Base-by-base conservation (phyloP, 1,139 yeast genomes). In the Petasospora fabianii region DNA sequence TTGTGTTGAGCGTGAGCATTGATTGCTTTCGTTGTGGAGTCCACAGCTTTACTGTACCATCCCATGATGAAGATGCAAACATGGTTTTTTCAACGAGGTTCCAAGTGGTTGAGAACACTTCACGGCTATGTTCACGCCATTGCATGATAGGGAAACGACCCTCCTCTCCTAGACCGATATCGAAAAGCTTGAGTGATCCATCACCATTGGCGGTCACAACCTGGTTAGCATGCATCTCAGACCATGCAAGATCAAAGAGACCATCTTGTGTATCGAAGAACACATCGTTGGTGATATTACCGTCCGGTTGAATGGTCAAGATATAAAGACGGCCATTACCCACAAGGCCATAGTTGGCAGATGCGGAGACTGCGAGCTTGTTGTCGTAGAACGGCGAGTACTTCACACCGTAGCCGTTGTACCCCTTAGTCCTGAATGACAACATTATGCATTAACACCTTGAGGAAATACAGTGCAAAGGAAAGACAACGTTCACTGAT, bases 261-360 rank as follows among this genome's bases (percentile, higher is more conserved):
- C 97, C 96, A 61, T 92, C 98, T 60, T 90, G 97, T 1, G 97
- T 90, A 46, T 88, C 90, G 69, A 87, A 90, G 13, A 72, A 64
- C 5, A 73, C 66, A 39, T 77, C 80, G 30, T 74, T 74, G 6
- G 56, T 54, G 17, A 86, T 72, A 16, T 58, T 57, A 1, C 97
- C 97, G 45, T 70, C 67, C 9, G 79, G 75, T 35, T 74, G 77
- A 38, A 92, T 83, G 38, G 77, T 77, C 27, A 90, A 65, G 2
- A 90, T 68, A 53, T 69, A 81, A 22, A 92, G 66, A 47, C 86
- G 72, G 4, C 98, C 98, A 59, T 92, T 92, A 3, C 98, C 98
- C 4, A 87, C 96, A 9, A 92, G 68, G 3, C 97, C 97, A 61
- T 82, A 92, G 62, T 92, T 92, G 26, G 97, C 87, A 0, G 96